These are phyloP conservation scores for Sphagnum fallax DNA, from an alignment of 228 moss, liverwort and hornwort species.

Conservation along the genomic window DNA sequence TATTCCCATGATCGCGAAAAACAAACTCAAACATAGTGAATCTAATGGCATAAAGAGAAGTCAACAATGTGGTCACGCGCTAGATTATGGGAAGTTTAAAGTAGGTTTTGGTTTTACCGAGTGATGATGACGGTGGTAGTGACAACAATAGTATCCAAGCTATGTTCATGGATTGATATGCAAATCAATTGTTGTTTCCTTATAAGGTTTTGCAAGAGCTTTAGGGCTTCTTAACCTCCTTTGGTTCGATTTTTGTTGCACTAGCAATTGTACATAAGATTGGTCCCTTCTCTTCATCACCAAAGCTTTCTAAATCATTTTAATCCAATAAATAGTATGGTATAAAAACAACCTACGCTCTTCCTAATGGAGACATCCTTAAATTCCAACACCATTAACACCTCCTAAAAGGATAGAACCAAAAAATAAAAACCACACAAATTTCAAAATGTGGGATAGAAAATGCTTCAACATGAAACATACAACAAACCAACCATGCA, in stretches of 20 bases:
- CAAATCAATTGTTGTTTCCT: slow-evolving; percentile 21
- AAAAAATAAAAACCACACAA: slow-evolving; percentile 16
- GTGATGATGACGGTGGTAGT: slow-evolving; percentile 33
- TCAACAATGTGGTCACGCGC: not conserved
- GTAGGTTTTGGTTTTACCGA: slow-evolving; percentile 7
- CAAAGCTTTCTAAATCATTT: too few species aligned
- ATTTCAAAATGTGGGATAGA: not conserved
- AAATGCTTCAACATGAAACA: not conserved
- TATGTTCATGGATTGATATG: slow-evolving; percentile 11
- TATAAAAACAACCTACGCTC: too few species aligned
- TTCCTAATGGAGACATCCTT: too few species aligned
- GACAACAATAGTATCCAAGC: slow-evolving; percentile 16
- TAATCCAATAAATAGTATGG: too few species aligned
- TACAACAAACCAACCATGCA: slow-evolving; percentile 9
- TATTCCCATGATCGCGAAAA: slow-evolving; percentile 1
- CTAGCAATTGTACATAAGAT: slow-evolving; percentile 37
- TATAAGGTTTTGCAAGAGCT: slow-evolving; percentile 15
- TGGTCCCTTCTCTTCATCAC: slow-evolving; percentile 9
- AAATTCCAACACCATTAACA: too few species aligned
- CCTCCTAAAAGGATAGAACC: slow-evolving; percentile 19
- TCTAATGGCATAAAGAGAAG: not conserved
- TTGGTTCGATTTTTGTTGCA: slow-evolving; percentile 8
- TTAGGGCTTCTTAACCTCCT: slow-evolving; percentile 18
- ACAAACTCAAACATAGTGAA: slow-evolving; percentile 3
- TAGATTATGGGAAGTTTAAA: not conserved